Conservation (phyloP, 345 rosid genomes). For the Erodium maritimum region DNA sequence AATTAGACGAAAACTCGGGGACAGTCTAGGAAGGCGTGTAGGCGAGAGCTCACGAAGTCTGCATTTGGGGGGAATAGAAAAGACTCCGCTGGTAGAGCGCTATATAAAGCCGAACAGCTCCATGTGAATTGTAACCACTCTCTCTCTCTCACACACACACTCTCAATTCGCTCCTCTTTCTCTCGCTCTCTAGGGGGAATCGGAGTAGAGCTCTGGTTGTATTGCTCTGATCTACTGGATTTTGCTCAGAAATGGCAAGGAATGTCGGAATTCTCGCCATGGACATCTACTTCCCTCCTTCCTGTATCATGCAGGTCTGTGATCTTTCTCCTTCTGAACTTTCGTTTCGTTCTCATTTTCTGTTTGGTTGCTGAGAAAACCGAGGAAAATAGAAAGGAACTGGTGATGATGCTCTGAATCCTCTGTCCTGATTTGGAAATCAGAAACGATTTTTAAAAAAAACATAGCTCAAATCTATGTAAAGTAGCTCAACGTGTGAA, state of each 20-base stretch:
- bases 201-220: not conserved
- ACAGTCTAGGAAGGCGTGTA: not conserved
- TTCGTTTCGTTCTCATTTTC: constrained; percentile 1
- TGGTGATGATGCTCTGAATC: no score
- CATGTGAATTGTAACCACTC: constrained; percentile 2
- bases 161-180: constrained; percentile 2
- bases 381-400: not conserved
- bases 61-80: constrained; percentile 9
- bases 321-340: constrained; percentile 2
- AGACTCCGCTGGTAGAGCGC: not conserved
- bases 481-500: not conserved
- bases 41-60: constrained; percentile 6
- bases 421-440: no score
- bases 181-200: constrained; percentile 1
- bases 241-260: constrained; percentile 47
- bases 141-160: constrained; percentile 1
- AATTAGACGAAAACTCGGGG: not conserved
- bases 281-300: constrained; percentile 96
- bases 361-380: constrained; percentile 8
- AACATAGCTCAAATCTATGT: not conserved
- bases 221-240: not conserved
- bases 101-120: constrained; percentile 1
- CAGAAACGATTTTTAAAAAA: no score
- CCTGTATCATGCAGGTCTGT: constrained; percentile 80
- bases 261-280: constrained; percentile 94